phyloP scores from a whole-genome alignment of 306 rosid genomes.

The Lagenaria siceraria region DNA sequence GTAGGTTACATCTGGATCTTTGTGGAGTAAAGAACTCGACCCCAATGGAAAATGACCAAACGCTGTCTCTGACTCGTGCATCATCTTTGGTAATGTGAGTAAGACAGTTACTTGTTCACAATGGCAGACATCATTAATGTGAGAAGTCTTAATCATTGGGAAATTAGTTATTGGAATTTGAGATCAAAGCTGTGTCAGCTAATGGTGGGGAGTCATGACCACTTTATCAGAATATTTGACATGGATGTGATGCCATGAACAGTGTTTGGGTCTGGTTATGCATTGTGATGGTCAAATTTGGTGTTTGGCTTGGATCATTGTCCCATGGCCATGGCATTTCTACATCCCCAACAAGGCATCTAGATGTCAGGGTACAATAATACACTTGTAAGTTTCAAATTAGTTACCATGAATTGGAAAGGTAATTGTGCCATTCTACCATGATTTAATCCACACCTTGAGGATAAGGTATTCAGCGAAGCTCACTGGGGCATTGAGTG shows the following conservation, averaged over 20 bases:
- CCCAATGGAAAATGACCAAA: too few relatives aligned
- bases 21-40: too few relatives aligned
- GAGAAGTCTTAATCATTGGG: neutral
- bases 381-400: neutral
- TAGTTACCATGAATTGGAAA: neutral
- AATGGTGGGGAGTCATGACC: neutral
- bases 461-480: neutral
- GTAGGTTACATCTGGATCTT: too few relatives aligned
- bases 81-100: too few relatives aligned
- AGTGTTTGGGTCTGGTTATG: neutral
- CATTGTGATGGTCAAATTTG: neutral
- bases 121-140: neutral
- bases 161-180: neutral
- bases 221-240: neutral
- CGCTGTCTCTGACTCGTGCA: too few relatives aligned
- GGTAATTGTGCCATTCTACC: neutral
- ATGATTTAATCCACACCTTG: neutral
- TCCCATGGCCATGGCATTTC: neutral
- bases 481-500: neutral
- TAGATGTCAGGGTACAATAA: neutral
- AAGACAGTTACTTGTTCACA: too few relatives aligned
- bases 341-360: neutral
- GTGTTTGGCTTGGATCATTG: neutral
- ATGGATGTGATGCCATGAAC: too few relatives aligned
- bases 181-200: neutral